Percentiles rank a stretch among this genome's conserved stretches.
Conservation (phyloP, 768 basidiomycete genomes). For the Tulasnella sp. region DNA sequence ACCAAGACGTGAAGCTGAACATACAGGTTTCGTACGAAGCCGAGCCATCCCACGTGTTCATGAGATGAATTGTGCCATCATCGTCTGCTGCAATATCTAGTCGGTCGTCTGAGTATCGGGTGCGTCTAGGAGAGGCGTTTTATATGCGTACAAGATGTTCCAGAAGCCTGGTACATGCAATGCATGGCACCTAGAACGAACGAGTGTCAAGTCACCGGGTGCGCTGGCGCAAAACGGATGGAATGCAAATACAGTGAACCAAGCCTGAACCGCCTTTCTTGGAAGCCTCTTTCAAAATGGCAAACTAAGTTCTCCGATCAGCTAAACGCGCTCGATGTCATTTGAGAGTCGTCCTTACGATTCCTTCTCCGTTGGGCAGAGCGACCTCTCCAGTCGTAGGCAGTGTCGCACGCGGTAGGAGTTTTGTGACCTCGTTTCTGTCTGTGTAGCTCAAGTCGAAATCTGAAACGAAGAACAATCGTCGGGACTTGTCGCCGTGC, state of each 20-base stretch:
- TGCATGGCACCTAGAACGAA: background rate
- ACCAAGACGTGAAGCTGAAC: background rate
- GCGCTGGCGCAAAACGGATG: background rate
- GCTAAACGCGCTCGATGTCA: background rate
- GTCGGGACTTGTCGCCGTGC: background rate
- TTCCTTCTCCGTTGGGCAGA: background rate
- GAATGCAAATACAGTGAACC: background rate
- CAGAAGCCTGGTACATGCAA: background rate
- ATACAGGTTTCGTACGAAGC: background rate
- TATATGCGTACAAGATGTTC: background rate
- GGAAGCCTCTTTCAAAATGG: background rate
- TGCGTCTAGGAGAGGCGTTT: background rate
- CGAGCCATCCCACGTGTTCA: background rate
- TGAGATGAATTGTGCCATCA: background rate
- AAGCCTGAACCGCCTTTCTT: background rate
- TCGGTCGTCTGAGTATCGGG: background rate
- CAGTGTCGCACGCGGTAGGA: background rate
- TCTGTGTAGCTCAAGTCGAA: background rate
- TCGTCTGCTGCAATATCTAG: background rate
- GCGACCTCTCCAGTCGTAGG: background rate
- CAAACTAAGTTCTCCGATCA: background rate
- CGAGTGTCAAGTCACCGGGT: background rate
- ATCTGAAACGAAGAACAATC: background rate
- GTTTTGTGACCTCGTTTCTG: background rate
- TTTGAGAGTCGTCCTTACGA: background rate